Conservation (phyloP, 331 rosid genomes). For the Malus hybrid region DNA sequence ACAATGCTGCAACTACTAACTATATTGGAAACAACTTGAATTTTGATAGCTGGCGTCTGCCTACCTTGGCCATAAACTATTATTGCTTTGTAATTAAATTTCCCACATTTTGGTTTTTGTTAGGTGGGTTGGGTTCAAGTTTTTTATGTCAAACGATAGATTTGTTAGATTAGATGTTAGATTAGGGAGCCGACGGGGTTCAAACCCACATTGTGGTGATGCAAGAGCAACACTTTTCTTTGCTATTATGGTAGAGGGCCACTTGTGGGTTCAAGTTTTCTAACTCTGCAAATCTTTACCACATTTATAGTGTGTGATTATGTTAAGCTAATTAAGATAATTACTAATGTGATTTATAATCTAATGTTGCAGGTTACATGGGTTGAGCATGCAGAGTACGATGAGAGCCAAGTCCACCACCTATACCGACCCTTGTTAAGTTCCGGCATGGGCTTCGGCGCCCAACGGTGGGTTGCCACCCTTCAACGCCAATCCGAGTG, state of each 20-base stretch:
- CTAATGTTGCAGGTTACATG: slow-evolving; percentile 63
- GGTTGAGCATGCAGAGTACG: slow-evolving; percentile 94
- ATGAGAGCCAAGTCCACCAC: slow-evolving; percentile 75
- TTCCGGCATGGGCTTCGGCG: slow-evolving; percentile 86
- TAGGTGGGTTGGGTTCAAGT: neutral
- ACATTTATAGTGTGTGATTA: neutral
- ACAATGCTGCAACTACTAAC: neutral
- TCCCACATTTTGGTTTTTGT: neutral
- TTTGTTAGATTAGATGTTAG: no score
- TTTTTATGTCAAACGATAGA: no score
- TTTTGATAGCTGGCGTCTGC: slow-evolving; percentile 1
- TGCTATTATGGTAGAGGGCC: no score
- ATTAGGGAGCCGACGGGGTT: no score
- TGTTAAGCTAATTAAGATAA: neutral
- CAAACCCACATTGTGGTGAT: no score
- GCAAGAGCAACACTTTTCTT: no score
- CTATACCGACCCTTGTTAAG: slow-evolving; percentile 62
- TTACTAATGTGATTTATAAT: neutral
- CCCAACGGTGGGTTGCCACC: slow-evolving; percentile 87
- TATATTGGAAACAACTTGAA: neutral
- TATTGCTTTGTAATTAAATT: slow-evolving; percentile 4
- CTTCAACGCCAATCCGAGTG: slow-evolving; percentile 90
- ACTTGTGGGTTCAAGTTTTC: neutral
- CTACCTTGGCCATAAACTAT: neutral
- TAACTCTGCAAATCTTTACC: neutral